A percentile compares a stretch with the other conserved stretches of the same genome.
Conservation (phyloP, 2,329 filamentous ascomycete species). For the Xylariaceae sp. region DNA sequence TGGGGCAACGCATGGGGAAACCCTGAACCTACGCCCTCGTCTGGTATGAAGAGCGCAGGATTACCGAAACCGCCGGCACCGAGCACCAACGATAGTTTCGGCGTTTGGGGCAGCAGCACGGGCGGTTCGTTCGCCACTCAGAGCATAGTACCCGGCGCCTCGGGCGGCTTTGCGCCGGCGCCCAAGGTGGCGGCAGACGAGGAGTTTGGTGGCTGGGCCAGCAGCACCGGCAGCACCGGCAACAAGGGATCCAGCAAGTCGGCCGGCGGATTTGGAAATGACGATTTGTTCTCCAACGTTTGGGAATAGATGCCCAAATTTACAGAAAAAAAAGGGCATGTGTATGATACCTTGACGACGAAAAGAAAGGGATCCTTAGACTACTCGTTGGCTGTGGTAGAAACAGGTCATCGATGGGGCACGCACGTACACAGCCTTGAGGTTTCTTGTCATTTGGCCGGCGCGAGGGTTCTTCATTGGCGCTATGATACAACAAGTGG, state of each 20-base stretch:
- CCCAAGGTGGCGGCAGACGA: slow-evolving; percentile 81
- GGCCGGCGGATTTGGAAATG: slow-evolving; percentile 58
- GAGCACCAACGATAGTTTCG: slow-evolving; percentile 56
- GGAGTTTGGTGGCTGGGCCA: slow-evolving; percentile 94
- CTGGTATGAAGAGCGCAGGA: slow-evolving; percentile 55
- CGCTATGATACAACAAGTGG: neutral
- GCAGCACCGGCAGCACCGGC: slow-evolving; percentile 50
- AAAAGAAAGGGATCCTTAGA: neutral
- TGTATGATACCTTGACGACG: neutral
- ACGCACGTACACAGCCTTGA: neutral
- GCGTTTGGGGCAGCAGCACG: slow-evolving; percentile 45
- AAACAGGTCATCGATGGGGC: neutral
- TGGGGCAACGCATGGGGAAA: slow-evolving; percentile 90
- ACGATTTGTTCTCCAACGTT: slow-evolving; percentile 93
- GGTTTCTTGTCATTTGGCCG: neutral
- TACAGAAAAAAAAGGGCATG: neutral
- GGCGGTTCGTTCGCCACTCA: slow-evolving; percentile 50
- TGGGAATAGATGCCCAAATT: slow-evolving; percentile 59
- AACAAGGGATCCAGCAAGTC: slow-evolving; percentile 47
- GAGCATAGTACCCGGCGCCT: slow-evolving; percentile 56
- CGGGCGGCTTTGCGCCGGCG: slow-evolving; percentile 58
- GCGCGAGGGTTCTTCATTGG: neutral
- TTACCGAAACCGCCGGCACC: slow-evolving; percentile 35
- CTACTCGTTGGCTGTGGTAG: neutral
- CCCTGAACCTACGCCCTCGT: slow-evolving; percentile 46